Percentiles rank a stretch among this genome's conserved stretches.
These are phyloP conservation scores for Serendipita sp. DNA, from an alignment of 768 basidiomycete species.

Conservation along the genomic window DNA sequence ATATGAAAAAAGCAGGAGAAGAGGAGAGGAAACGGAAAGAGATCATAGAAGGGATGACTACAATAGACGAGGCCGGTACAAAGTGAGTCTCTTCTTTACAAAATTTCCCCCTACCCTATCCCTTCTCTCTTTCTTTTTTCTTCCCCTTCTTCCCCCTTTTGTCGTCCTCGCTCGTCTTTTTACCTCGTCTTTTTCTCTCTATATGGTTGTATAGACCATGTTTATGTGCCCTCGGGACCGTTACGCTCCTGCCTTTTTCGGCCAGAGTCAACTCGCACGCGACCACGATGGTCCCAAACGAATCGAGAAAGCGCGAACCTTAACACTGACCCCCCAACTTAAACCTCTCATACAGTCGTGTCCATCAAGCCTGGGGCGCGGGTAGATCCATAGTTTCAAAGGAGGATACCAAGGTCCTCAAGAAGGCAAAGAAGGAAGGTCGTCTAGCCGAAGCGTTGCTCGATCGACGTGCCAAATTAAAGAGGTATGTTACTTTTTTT, in stretches of 20 bases:
- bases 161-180: background rate
- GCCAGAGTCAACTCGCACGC: background rate
- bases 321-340: background rate
- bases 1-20: constrained; percentile 66
- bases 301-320: background rate
- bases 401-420: constrained; percentile 65
- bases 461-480: constrained; percentile 66
- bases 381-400: constrained; percentile 51
- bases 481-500: constrained; percentile 34
- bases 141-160: background rate
- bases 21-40: constrained; percentile 53
- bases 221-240: background rate
- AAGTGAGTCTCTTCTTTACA: constrained; percentile 37
- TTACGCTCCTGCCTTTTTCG: background rate
- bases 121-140: no score
- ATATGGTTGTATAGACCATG: background rate
- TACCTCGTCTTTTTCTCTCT: background rate
- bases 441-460: constrained; percentile 65
- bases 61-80: constrained; percentile 53
- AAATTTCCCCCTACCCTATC: no score
- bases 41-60: constrained; percentile 28
- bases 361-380: constrained; percentile 76
- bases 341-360: constrained; percentile 26
- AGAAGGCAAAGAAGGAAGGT: constrained; percentile 61
- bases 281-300: background rate